phyloP scores from a whole-genome alignment of 2,329 filamentous ascomycete genomes.

The Apiospora aurea region DNA sequence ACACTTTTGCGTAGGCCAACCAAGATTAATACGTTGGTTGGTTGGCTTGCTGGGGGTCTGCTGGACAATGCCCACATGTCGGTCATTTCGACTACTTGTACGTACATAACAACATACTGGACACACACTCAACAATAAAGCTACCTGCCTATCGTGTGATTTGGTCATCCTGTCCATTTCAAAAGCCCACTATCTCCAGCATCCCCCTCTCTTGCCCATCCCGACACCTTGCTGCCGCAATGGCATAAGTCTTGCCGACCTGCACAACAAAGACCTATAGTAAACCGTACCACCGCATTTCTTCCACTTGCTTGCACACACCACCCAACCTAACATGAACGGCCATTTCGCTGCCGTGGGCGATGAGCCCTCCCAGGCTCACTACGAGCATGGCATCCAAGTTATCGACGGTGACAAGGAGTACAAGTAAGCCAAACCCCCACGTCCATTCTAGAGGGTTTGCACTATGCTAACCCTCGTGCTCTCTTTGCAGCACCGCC shows the following conservation, averaged over 20 bases:
- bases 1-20: neutral
- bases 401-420: constrained; percentile 96
- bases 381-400: constrained; percentile 93
- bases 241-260: constrained; percentile 23
- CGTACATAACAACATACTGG: constrained; percentile 17
- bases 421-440: constrained; percentile 79
- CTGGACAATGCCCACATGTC: constrained; percentile 20
- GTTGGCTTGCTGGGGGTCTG: constrained; percentile 16
- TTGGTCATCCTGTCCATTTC: constrained; percentile 23
- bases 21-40: neutral
- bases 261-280: constrained; percentile 11
- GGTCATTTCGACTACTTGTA: constrained; percentile 17
- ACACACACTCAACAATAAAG: constrained; percentile 22
- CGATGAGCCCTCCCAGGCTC: constrained; percentile 66
- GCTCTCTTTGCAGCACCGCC: constrained; percentile 65
- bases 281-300: neutral
- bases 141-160: constrained; percentile 24
- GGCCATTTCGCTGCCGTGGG: constrained; percentile 81
- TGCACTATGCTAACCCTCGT: constrained; percentile 23
- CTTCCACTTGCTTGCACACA: constrained; percentile 28
- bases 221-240: constrained; percentile 5
- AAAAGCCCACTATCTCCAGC: constrained; percentile 15
- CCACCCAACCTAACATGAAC: constrained; percentile 62
- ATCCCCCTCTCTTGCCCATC: constrained; percentile 13
- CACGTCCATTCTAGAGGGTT: constrained; percentile 24